Evolutionary conservation across 1,284 basidiomycete genomes (phyloP), one percentile per base, ranked within the genome.

Genomic region (Xanthoconium separans): DNA sequence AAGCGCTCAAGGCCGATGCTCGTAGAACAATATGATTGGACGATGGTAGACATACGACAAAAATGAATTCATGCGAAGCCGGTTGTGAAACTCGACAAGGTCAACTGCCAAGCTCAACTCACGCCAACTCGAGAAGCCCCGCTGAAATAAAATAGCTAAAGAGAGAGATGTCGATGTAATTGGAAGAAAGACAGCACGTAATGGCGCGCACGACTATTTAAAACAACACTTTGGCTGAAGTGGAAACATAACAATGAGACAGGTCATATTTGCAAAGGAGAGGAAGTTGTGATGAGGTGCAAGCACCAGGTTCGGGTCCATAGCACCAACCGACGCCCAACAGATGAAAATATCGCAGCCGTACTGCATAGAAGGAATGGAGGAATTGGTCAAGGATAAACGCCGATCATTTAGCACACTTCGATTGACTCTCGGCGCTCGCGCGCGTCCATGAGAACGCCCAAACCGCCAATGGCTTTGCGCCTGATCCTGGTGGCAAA

Each of bases 401-500:
- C 44, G 47, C 36, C n/a, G 48, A 41, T 47, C 57, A 16, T 50
- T 85, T 71, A 89, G 72, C 77, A 87, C 37, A 77, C 76, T 64
- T 80, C 79, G 55, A 81, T 70, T 54, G 73, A 72, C 66, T 86
- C 86, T 60, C 87, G 76, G 64, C 83, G 79, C 74, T 89, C 88
- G 57, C 89, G 81, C 48, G 87, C 86, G 65, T 80, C 85, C 74
- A 90, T 82, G 63, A 91, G 79, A 63, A 82, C 81, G 51, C 84
- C 84, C 47, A 89, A 73, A 30, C 88, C 88, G 36, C 86, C 89
- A 56, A 91, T 88, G n/a, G 87, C 87, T 75, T 85, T 83, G 65
- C 86, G 81, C 71, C 87, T 79, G 70, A 88, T 86, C 62, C 90
- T 82, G 22, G 84, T 83, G 16, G 92, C 91, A 75, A 95, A 95